Percentiles rank a stretch among this genome's conserved stretches.
These are phyloP conservation scores for Pythium rhizo-oryzae DNA, from an alignment of 352 stramenopile species.

Conservation along the genomic window DNA sequence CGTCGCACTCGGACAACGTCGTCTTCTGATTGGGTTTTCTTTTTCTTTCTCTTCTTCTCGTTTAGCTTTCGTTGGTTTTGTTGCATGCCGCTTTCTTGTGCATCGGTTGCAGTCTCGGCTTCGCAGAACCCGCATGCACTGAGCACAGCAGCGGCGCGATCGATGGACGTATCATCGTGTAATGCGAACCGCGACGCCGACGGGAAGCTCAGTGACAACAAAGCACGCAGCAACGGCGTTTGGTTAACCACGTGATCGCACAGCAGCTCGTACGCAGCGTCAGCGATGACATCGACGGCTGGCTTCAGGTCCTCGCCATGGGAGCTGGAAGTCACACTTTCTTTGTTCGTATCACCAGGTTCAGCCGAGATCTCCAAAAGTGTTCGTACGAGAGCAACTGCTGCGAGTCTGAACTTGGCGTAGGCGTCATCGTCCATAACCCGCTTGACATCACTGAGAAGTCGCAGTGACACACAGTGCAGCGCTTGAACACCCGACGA, in stretches of 20 bases:
- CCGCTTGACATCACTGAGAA: slow-evolving; percentile 11
- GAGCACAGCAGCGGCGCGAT: slow-evolving; percentile 29
- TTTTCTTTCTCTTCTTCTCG: not conserved
- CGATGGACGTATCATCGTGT: slow-evolving; percentile 13
- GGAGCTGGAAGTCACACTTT: no score
- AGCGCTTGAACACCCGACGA: not conserved
- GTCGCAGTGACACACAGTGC: not conserved
- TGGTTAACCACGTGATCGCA: slow-evolving; percentile 76
- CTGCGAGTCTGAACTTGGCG: slow-evolving; percentile 45
- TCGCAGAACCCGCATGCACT: slow-evolving; percentile 41
- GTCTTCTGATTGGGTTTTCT: not conserved
- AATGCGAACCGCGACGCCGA: slow-evolving; percentile 27
- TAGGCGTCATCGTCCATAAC: slow-evolving; percentile 20
- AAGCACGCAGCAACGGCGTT: slow-evolving; percentile 47
- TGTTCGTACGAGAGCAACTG: slow-evolving; percentile 41
- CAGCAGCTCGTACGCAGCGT: slow-evolving; percentile 45
- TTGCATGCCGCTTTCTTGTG: not conserved
- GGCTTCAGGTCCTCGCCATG: not conserved
- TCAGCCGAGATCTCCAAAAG: slow-evolving; percentile 36
- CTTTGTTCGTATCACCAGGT: no score
- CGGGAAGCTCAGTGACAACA: slow-evolving; percentile 35
- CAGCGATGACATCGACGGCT: slow-evolving; percentile 19
- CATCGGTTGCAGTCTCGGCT: not conserved
- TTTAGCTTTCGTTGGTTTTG: not conserved
- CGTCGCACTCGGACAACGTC: slow-evolving; percentile 13